Base-by-base conservation (phyloP, 106 monocot species). In the Gastrodia elata region DNA sequence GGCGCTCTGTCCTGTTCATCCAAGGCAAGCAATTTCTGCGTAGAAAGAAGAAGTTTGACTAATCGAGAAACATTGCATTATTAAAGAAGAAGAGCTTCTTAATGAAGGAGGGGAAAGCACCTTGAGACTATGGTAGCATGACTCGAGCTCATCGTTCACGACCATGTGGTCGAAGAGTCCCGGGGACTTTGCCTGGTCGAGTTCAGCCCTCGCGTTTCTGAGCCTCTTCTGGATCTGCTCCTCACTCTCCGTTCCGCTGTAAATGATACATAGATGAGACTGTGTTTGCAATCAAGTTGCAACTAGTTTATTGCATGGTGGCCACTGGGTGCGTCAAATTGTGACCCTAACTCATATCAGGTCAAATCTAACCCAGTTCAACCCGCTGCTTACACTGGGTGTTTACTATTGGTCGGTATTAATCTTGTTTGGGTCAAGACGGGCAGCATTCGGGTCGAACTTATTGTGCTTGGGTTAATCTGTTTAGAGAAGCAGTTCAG, bases 171-270 rank as follows among this genome's bases (percentile, higher is more conserved):
- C 97, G 74, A 91, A 98, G 32, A 98, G 73, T 41, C 83, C 93
- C 0, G 79, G 33, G 0, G 46, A 67, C 39, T 75, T 84, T 64
- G 88, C 93, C 79, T 88, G 83, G 28, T 98, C 91, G n/a, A 98
- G 82, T 64, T 98, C 97, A 16, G 76, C 67, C 26, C 43, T 84
- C 7, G 93, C 91, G 77, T 98, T 93, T 77, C 87, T 83, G 30
- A 93, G 81, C 71, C 97, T 77, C 78, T 93, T 98, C 67, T 93
- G 87, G 65, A 98, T 65, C 74, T 98, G 97, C 48, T 98, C 91
- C 74, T 98, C 97, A 40, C 83, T 83, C 74, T 98, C 97, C 16
- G 97, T 98, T n/a, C 95, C 95, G 70, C 95, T 95, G 68, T 52
- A 73, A 44, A 55, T 46, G 55, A 32, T 5, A 83, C 30, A n/a